Percentiles rank a stretch among this genome's conserved stretches.
These are phyloP conservation scores for Suillus paluster DNA, from an alignment of 768 basidiomycete species.

Conservation along the genomic window DNA sequence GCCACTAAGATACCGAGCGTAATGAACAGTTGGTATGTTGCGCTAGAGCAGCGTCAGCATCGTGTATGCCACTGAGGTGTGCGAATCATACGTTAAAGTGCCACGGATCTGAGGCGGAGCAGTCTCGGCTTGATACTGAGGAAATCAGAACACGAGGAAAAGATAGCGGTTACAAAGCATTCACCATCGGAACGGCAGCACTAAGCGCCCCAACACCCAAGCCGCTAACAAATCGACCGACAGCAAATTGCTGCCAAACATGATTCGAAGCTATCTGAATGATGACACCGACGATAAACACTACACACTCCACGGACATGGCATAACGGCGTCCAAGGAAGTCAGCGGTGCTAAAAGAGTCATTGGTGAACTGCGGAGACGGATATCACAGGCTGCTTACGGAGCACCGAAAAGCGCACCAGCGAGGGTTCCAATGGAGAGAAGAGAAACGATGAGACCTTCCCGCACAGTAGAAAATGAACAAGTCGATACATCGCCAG, in stretches of 20 bases:
- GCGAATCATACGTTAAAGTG: constrained; percentile 49
- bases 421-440: constrained; percentile 71
- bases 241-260: constrained; percentile 69
- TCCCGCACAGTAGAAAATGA: constrained; percentile 58
- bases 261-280: constrained; percentile 55
- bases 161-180: constrained; percentile 8
- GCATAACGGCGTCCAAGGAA: constrained; percentile 67
- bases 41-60: constrained; percentile 22
- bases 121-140: constrained; percentile 70
- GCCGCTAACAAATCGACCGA: constrained; percentile 69
- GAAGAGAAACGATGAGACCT: constrained; percentile 70
- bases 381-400: constrained; percentile 41
- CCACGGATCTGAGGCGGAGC: constrained; percentile 76
- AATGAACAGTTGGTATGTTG: constrained; percentile 67
- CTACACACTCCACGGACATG: constrained; percentile 60
- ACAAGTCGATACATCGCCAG: constrained; percentile 47
- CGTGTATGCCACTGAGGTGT: constrained; percentile 4
- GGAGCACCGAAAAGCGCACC: constrained; percentile 67
- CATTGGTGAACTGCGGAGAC: neutral
- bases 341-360: constrained; percentile 55
- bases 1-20: constrained; percentile 73
- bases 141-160: constrained; percentile 10
- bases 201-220: constrained; percentile 71
- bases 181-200: constrained; percentile 67
- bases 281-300: constrained; percentile 66